Evolutionary conservation across 1,139 yeast genomes (phyloP).

Genomic region (Geotrichum cucujoidarum): DNA sequence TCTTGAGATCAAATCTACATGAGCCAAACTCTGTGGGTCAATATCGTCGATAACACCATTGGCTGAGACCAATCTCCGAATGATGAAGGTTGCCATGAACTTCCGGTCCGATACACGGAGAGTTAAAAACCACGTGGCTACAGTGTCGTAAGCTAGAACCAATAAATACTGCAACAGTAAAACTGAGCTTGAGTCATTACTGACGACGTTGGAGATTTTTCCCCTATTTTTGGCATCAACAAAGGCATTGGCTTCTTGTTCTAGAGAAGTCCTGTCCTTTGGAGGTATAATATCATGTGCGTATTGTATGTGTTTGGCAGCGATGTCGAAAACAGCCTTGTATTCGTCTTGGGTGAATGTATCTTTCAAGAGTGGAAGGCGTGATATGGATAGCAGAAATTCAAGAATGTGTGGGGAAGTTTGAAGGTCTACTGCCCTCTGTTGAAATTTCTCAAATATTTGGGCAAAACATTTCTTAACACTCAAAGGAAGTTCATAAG

Average conservation of each 20-base stretch:
- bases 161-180: constrained; percentile 55
- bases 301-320: constrained; percentile 50
- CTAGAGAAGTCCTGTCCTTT: background rate
- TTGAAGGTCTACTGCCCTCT: constrained; percentile 62
- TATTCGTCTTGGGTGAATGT: constrained; percentile 73
- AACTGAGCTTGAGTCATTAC: constrained; percentile 14
- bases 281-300: background rate
- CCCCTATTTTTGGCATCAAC: too few species aligned
- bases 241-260: too few species aligned
- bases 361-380: constrained; percentile 61
- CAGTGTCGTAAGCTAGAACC: constrained; percentile 61
- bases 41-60: constrained; percentile 39
- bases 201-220: background rate
- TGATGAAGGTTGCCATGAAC: constrained; percentile 56
- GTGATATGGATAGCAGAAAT: constrained; percentile 60
- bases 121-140: constrained; percentile 69
- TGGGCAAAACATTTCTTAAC: constrained; percentile 62
- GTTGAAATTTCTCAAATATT: constrained; percentile 64
- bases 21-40: constrained; percentile 56
- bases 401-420: constrained; percentile 75
- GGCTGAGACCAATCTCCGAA: constrained; percentile 51
- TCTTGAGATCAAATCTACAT: constrained; percentile 61
- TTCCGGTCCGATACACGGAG: constrained; percentile 56
- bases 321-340: constrained; percentile 75
- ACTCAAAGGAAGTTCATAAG: constrained; percentile 73